Evolutionary conservation across 345 rosid species (phyloP).

Genomic region (Kandelia obovata): DNA sequence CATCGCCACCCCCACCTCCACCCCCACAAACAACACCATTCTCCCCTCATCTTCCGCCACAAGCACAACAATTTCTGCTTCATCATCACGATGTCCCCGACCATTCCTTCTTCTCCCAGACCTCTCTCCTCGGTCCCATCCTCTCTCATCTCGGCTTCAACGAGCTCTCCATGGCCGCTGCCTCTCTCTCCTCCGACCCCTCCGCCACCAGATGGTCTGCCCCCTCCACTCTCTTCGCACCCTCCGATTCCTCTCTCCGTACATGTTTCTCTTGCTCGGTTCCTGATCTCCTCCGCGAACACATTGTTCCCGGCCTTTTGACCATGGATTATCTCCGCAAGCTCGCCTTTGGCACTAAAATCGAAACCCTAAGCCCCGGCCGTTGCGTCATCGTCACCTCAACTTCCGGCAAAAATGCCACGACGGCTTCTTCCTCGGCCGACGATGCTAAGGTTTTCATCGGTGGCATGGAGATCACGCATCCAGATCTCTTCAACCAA

Average conservation of each 20-base stretch:
- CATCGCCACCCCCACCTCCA: conserved; percentile 3
- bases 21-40: not conserved
- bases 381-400: conserved; percentile 59
- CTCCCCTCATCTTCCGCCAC: not conserved
- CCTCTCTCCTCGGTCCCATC: conserved; percentile 41
- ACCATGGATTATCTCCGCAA: conserved; percentile 49
- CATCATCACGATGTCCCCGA: conserved; percentile 26
- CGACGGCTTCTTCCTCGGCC: conserved; percentile 15
- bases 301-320: conserved; percentile 64
- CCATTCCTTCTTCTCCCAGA: conserved; percentile 27
- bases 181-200: conserved; percentile 41
- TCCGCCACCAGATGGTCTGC: conserved; percentile 47
- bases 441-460: conserved; percentile 40
- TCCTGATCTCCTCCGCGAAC: conserved; percentile 55
- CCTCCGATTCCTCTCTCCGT: conserved; percentile 51
- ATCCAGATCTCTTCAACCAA: conserved; percentile 62
- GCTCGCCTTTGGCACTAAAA: conserved; percentile 53
- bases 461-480: conserved; percentile 57
- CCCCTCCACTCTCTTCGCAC: conserved; percentile 62
- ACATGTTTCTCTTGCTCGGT: conserved; percentile 48
- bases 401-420: conserved; percentile 20
- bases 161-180: conserved; percentile 51
- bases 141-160: conserved; percentile 64
- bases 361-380: conserved; percentile 57
- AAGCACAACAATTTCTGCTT: conserved; percentile 1